Conservation (phyloP, 306 rosid genomes). For the Dalbergia oliveri region DNA sequence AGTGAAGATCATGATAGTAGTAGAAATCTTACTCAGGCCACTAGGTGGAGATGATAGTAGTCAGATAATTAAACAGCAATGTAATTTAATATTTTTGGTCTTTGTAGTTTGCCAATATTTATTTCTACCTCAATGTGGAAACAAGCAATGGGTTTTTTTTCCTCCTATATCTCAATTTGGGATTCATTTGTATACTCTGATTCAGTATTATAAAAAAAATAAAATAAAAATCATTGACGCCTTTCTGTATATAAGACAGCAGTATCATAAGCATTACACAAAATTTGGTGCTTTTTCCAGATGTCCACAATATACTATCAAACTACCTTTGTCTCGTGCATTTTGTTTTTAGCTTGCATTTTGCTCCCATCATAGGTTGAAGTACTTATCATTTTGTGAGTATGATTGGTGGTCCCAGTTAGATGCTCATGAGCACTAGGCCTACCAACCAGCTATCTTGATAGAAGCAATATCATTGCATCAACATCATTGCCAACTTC, state of each 20-base stretch:
- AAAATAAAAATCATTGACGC: constrained; percentile 34
- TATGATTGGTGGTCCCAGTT: constrained; percentile 51
- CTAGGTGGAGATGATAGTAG: constrained; percentile 69
- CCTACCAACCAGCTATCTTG: constrained; percentile 56
- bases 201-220: constrained; percentile 50
- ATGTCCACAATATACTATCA: constrained; percentile 43
- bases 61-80: constrained; percentile 50
- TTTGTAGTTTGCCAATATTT: constrained; percentile 44
- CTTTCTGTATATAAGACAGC: constrained; percentile 46
- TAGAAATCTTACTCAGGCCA: constrained; percentile 58
- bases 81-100: constrained; percentile 40
- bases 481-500: constrained; percentile 60
- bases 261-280: constrained; percentile 39
- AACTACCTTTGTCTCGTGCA: constrained; percentile 34
- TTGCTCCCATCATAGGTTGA: constrained; percentile 44
- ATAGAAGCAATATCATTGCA: constrained; percentile 47
- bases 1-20: constrained; percentile 65
- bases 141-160: constrained; percentile 35
- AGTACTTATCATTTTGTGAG: constrained; percentile 41
- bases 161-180: constrained; percentile 46
- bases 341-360: constrained; percentile 37
- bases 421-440: constrained; percentile 46
- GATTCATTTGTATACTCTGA: constrained; percentile 55
- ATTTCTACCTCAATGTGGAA: constrained; percentile 46
- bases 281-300: constrained; percentile 28